phyloP scores from a whole-genome alignment of 208 protist species.

The Porcisia deanei region DNA sequence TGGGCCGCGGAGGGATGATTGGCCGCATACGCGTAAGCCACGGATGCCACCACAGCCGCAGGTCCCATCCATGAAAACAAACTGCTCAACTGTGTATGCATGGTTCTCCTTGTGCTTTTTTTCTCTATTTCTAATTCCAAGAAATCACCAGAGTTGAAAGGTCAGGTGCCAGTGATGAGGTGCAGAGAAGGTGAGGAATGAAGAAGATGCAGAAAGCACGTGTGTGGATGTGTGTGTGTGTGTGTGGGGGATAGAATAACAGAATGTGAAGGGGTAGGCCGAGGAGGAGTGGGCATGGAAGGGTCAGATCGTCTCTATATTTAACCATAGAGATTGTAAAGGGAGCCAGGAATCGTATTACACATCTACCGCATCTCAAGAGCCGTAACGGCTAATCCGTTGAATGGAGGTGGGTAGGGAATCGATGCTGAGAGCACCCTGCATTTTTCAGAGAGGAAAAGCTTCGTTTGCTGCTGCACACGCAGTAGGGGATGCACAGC shows the following conservation, averaged over 20 bases:
- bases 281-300: not conserved
- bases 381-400: too few relatives aligned
- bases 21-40: slow-evolving; percentile 33
- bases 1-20: slow-evolving; percentile 26
- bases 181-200: not conserved
- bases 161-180: not conserved
- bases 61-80: slow-evolving; percentile 23
- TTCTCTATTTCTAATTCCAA: not conserved
- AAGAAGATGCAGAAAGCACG: not conserved
- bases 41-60: slow-evolving; percentile 21
- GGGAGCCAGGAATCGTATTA: not conserved
- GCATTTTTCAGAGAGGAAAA: not conserved
- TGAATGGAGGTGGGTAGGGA: too few relatives aligned
- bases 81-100: not conserved
- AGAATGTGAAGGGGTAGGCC: not conserved
- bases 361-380: not conserved
- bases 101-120: not conserved
- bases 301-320: not conserved
- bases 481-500: not conserved
- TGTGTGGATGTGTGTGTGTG: too few relatives aligned
- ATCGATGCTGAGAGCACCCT: not conserved
- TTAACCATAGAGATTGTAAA: not conserved
- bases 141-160: too few relatives aligned
- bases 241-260: not conserved
- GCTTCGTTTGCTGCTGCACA: not conserved